Evolutionary conservation across 192 early-diverging fungal species (phyloP), one percentile per base, ranked within the genome.

Genomic region (Coemansia sp.): DNA sequence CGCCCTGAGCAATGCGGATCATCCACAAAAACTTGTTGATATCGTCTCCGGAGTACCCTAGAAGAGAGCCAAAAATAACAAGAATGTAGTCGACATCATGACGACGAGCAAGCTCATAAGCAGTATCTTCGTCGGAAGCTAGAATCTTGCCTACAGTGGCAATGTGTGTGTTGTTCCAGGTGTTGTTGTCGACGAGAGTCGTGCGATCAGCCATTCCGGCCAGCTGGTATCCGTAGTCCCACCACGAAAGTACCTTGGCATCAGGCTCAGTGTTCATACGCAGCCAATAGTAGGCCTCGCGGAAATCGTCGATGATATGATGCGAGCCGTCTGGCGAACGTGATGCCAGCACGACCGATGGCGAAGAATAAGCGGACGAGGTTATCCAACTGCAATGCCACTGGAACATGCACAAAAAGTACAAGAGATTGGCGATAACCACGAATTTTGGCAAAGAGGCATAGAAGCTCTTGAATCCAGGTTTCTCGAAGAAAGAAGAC

Each of bases 21-120:
- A 99, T 99, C 98, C 98, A 99, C 84, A 99, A 70, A 86, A 97
- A 99, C 85, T 99, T 99, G 89, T 99, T 99, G 86, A 99, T 96
- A 78, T 99, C 98, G 82, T 99, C 98, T 20, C 98, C 98, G 22
- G 94, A 96, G 79, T 99, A 99, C 6, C 97, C 98, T 58, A 99
- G 86, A 53, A 95, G 87, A 1, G 91, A 96, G 65, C 98, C 98
- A 82, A 99, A 99, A 53, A 99, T 91, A 0, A 99, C 91, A 37
- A 99, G 85, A 2, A 99, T 95, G 73, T 99, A 99, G 76, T 95
- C 93, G 14, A 99, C 98, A 85, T 99, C 97, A 71, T 94, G 94
- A 55, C 87, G 85, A 33, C 91, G 86, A 74, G 98, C 93, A 32
- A 99, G 87, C 66, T 93, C 88, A 71, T 98, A 99, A 1, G 96